phyloP scores from a whole-genome alignment of 2,329 filamentous ascomycete species.

The Penicillium sp. region DNA sequence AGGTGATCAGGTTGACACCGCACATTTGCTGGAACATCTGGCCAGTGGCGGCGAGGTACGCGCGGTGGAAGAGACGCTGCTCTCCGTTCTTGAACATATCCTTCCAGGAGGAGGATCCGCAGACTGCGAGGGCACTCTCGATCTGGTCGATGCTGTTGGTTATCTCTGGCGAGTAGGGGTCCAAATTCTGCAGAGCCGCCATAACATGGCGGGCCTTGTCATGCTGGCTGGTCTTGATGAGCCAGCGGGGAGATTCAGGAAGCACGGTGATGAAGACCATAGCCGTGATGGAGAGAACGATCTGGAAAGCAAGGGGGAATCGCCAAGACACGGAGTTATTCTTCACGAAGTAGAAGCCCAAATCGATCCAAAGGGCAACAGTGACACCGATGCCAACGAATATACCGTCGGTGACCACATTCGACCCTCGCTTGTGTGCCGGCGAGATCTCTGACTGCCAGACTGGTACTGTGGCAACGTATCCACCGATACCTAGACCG shows the following conservation, averaged over 20 bases:
- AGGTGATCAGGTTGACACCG: constrained; percentile 36
- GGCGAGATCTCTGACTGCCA: constrained; percentile 40
- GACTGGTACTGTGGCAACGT: constrained; percentile 44
- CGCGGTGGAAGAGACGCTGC: constrained; percentile 33
- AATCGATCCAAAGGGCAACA: constrained; percentile 47
- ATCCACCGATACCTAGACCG: constrained; percentile 43
- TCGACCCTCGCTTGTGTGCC: constrained; percentile 44
- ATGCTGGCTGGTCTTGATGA: constrained; percentile 42
- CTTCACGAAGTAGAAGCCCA: constrained; percentile 40
- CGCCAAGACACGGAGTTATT: constrained; percentile 41
- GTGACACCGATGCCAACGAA: constrained; percentile 46
- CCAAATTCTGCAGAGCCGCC: constrained; percentile 42
- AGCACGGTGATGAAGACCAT: constrained; percentile 32
- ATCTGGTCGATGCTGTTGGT: constrained; percentile 39
- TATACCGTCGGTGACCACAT: constrained; percentile 49
- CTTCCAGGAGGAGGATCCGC: constrained; percentile 32
- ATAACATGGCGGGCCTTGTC: constrained; percentile 34
- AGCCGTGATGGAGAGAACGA: constrained; percentile 32
- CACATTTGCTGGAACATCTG: constrained; percentile 39
- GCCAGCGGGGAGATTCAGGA: constrained; percentile 44
- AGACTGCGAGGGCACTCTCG: constrained; percentile 38
- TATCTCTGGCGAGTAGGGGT: constrained; percentile 36
- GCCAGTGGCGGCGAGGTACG: constrained; percentile 30
- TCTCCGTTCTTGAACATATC: constrained; percentile 39
- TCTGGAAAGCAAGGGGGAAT: constrained; percentile 39